A percentile compares a stretch with the other conserved stretches of the same genome.
Evolutionary conservation across 1,284 basidiomycete species (phyloP).

Genomic region (Ustilago shanxiensis): DNA sequence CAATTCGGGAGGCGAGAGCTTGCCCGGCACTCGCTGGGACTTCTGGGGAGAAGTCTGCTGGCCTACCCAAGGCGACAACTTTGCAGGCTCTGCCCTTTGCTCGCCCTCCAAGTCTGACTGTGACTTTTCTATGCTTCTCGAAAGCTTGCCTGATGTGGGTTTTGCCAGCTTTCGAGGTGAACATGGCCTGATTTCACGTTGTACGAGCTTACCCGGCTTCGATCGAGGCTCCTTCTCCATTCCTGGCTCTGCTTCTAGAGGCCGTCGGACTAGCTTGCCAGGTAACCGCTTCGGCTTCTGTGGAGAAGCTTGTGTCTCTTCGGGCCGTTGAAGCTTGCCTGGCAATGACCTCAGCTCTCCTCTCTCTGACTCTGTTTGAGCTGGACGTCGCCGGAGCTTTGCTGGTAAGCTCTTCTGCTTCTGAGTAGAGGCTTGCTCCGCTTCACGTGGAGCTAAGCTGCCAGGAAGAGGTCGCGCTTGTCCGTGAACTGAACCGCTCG

Average conservation of each 20-base stretch:
- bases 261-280: neutral
- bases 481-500: neutral
- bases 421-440: no score
- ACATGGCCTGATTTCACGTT: neutral
- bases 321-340: neutral
- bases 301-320: neutral
- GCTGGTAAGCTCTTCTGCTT: no score
- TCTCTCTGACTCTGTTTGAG: no score
- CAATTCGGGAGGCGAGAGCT: neutral
- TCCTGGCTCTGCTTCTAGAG: no score
- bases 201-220: neutral
- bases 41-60: neutral
- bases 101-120: neutral
- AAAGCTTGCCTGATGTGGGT: neutral
- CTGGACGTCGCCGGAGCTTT: no score
- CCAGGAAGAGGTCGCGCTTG: neutral
- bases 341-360: neutral
- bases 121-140: neutral
- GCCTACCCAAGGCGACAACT: neutral
- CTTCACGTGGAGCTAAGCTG: no score
- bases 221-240: neutral
- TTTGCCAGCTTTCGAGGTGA: neutral
- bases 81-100: neutral
- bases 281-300: neutral
- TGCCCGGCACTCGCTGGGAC: neutral